Evolutionary conservation across 176 grass and related monocot species (phyloP).

Genomic region (Eleusine indica): DNA sequence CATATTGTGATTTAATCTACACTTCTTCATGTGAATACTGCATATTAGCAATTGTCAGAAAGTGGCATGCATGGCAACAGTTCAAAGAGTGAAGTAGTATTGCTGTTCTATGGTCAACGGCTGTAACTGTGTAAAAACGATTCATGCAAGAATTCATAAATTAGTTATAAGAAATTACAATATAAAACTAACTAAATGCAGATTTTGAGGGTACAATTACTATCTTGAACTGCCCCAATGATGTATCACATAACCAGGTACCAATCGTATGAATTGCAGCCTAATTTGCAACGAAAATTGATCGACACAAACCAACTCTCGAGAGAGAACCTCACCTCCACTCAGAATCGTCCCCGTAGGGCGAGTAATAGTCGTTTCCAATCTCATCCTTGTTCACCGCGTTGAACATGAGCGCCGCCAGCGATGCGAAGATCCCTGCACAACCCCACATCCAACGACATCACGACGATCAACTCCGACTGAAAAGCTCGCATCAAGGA

Average conservation of each 20-base stretch:
- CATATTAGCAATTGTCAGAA: background rate
- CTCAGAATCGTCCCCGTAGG: constrained; percentile 67
- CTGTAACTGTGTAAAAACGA: background rate
- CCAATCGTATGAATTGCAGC: background rate
- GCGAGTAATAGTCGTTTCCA: constrained; percentile 84
- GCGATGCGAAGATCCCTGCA: constrained; percentile 64
- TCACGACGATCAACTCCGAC: constrained; percentile 9
- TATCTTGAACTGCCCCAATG: background rate
- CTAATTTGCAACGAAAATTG: background rate
- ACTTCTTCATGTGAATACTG: background rate
- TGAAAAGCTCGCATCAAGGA: background rate
- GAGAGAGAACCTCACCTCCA: constrained; percentile 61
- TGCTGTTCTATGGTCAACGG: background rate
- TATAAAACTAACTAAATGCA: background rate
- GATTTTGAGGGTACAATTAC: background rate
- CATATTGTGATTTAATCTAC: background rate
- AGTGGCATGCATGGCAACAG: background rate
- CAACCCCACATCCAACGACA: background rate
- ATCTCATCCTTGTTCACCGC: constrained; percentile 78
- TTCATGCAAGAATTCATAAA: background rate
- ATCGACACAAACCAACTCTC: background rate
- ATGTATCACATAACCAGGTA: background rate
- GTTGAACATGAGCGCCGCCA: constrained; percentile 94
- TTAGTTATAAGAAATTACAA: background rate
- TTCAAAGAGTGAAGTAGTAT: background rate